Percentiles rank a stretch among this genome's conserved stretches.
Evolutionary conservation across 768 basidiomycete species (phyloP).

Genomic region (Trametes elegans): DNA sequence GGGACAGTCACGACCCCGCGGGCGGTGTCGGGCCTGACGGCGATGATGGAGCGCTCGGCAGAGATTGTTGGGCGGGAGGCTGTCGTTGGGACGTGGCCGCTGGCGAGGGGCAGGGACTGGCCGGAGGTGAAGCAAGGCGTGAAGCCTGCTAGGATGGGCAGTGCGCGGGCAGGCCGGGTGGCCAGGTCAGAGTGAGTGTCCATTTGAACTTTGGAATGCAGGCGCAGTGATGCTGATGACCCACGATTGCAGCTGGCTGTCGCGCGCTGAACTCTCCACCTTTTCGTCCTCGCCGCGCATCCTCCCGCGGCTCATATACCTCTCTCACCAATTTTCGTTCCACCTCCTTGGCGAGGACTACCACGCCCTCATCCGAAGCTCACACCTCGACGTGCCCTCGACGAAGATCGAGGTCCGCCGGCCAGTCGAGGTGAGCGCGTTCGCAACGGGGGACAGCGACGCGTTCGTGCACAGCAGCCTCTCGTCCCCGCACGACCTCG

Average conservation of each 20-base stretch:
- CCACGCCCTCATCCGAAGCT: conserved; percentile 69
- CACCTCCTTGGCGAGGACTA: conserved; percentile 73
- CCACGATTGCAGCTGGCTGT: conserved; percentile 55
- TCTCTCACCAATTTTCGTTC: conserved; percentile 84
- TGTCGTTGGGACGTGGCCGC: conserved; percentile 63
- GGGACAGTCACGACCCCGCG: conserved; percentile 31
- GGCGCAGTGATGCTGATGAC: conserved; percentile 12
- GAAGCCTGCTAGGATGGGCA: background rate
- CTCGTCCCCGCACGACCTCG: conserved; percentile 39
- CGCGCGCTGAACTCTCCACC: conserved; percentile 82
- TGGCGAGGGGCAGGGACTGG: conserved; percentile 53
- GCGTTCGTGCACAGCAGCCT: conserved; percentile 57
- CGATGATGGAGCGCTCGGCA: conserved; percentile 34
- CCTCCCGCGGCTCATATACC: conserved; percentile 75
- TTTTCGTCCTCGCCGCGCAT: conserved; percentile 55
- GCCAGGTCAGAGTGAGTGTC: conserved; percentile 36
- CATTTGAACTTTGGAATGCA: background rate
- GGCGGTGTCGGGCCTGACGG: conserved; percentile 34
- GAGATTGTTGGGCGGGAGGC: conserved; percentile 39
- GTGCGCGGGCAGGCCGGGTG: background rate
- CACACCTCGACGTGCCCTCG: conserved; percentile 56
- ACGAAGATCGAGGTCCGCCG: conserved; percentile 67
- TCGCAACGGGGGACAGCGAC: conserved; percentile 38
- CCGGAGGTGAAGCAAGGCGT: conserved; percentile 46
- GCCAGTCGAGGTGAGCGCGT: conserved; percentile 66